Conservation (phyloP, 495 filamentous ascomycete species). For the Annulohypoxylon bovei region DNA sequence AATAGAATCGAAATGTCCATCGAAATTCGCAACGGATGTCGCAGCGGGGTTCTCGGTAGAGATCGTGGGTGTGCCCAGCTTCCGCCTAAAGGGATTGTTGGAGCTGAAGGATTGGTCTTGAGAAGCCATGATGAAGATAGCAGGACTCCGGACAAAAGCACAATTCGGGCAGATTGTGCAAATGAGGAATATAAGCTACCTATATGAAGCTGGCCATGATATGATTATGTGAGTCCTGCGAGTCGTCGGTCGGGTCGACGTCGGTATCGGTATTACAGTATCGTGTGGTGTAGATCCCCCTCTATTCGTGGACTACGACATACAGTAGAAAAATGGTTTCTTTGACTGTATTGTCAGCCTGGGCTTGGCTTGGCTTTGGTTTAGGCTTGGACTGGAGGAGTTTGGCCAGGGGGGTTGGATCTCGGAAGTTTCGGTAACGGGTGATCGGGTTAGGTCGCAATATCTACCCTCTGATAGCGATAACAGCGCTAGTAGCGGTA, state of each 20-base stretch:
- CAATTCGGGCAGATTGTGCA: slow-evolving; percentile 23
- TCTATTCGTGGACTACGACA: slow-evolving; percentile 29
- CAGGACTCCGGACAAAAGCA: slow-evolving; percentile 6
- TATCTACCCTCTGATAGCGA: background rate
- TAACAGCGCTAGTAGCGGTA: background rate
- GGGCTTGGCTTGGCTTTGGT: background rate
- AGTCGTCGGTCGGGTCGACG: slow-evolving; percentile 11
- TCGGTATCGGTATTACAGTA: slow-evolving; percentile 3
- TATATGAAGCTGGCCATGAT: slow-evolving; percentile 42
- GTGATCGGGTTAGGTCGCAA: slow-evolving; percentile 18
- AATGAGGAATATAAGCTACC: slow-evolving; percentile 21
- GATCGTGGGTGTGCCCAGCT: slow-evolving; percentile 33
- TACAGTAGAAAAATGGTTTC: slow-evolving; percentile 22
- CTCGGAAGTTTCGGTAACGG: slow-evolving; percentile 43
- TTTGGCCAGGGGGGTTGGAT: slow-evolving; percentile 3
- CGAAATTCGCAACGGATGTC: slow-evolving; percentile 17
- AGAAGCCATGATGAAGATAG: slow-evolving; percentile 35
- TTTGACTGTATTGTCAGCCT: background rate
- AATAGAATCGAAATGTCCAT: slow-evolving; percentile 25
- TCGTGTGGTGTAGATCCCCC: slow-evolving; percentile 30
- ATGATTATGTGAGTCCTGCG: slow-evolving; percentile 48
- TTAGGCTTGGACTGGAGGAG: background rate
- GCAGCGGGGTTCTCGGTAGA: slow-evolving; percentile 25
- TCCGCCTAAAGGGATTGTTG: slow-evolving; percentile 61
- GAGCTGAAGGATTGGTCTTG: slow-evolving; percentile 49